Evolutionary conservation across 2,329 filamentous ascomycete species (phyloP).

Genomic region (Calonectria pseudoreteaudii): DNA sequence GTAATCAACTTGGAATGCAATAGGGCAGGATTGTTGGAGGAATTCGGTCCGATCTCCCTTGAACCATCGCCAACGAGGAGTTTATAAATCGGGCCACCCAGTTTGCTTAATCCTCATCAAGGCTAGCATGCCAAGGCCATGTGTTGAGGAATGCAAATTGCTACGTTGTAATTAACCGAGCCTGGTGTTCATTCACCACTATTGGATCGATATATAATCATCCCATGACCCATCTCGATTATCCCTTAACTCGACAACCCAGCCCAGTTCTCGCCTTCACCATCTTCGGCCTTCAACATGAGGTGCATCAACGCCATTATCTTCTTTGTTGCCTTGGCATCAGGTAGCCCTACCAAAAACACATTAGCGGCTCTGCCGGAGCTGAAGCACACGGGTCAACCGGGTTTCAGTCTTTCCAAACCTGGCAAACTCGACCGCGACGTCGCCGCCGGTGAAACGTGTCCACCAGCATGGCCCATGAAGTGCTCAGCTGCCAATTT

Average conservation of each 20-base stretch:
- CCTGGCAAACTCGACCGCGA: neutral
- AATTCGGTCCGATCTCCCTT: neutral
- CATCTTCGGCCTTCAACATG: neutral
- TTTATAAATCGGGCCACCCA: neutral
- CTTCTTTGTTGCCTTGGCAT: neutral
- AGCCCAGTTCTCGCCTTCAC: neutral
- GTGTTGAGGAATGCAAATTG: neutral
- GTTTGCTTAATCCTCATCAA: neutral
- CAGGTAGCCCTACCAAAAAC: neutral
- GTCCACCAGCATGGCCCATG: neutral
- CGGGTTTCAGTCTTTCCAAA: neutral
- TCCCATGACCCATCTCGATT: too few species aligned
- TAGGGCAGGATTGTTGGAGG: too few species aligned
- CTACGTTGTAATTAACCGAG: neutral
- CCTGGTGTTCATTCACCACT: neutral
- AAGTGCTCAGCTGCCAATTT: neutral
- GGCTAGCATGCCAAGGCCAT: neutral
- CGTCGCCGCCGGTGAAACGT: neutral
- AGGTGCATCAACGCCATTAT: neutral
- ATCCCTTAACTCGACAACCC: neutral
- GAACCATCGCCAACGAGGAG: neutral
- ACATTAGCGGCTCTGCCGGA: neutral
- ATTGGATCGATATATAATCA: neutral
- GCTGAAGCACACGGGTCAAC: neutral
- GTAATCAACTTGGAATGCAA: neutral